phyloP scores from a whole-genome alignment of 1,284 basidiomycete species.

The Trametes pubescens region DNA sequence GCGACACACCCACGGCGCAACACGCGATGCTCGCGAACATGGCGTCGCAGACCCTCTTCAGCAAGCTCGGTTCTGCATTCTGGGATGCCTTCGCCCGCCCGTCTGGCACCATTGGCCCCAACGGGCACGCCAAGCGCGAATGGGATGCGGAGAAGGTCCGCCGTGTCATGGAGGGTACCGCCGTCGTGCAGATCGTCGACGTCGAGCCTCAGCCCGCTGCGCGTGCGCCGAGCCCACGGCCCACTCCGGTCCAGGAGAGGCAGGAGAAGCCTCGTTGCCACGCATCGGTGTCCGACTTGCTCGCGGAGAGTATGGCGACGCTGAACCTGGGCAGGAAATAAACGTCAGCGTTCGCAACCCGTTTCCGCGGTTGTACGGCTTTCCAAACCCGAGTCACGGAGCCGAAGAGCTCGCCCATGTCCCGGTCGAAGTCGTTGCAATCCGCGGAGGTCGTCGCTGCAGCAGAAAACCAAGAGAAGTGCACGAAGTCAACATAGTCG shows the following conservation, averaged over 20 bases:
- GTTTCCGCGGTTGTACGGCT: not conserved
- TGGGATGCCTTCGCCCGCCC: conserved; percentile 81
- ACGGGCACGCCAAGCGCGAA: conserved; percentile 40
- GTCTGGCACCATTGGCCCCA: conserved; percentile 32
- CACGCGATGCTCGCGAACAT: conserved; percentile 67
- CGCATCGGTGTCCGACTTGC: conserved; percentile 50
- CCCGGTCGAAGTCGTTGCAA: not conserved
- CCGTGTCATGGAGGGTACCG: conserved; percentile 78
- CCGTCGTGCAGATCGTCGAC: conserved; percentile 78
- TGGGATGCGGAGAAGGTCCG: conserved; percentile 82
- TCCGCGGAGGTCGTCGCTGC: not conserved
- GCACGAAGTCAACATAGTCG: conserved; percentile 3
- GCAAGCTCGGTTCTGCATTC: conserved; percentile 74
- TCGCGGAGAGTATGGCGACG: conserved; percentile 72
- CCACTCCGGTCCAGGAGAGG: conserved; percentile 11
- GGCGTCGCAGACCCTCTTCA: conserved; percentile 74
- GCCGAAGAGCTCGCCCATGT: not conserved
- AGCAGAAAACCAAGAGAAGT: not conserved
- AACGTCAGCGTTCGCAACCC: not conserved
- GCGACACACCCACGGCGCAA: conserved; percentile 45
- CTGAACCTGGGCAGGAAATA: conserved; percentile 61
- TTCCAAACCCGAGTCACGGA: not conserved
- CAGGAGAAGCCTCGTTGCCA: conserved; percentile 29
- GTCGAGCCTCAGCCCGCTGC: conserved; percentile 53
- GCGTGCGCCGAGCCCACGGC: conserved; percentile 7